Conservation (phyloP, 768 basidiomycete genomes). For the Suillus decipiens region DNA sequence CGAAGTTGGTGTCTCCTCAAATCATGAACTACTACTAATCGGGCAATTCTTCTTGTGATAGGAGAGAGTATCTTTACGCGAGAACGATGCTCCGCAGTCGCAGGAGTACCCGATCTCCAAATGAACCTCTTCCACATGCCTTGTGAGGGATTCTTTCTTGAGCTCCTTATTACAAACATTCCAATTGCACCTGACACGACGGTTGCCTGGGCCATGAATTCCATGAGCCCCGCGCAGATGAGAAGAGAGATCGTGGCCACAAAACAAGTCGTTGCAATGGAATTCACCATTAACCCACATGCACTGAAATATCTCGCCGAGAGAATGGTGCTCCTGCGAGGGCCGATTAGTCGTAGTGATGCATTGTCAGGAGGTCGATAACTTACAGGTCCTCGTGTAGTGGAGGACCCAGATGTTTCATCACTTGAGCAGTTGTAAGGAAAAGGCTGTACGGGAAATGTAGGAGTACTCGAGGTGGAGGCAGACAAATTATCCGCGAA, state of each 20-base stretch:
- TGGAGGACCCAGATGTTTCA: not conserved
- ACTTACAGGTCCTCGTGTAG: not conserved
- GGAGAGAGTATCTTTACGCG: slow-evolving; percentile 21
- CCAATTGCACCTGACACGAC: not conserved
- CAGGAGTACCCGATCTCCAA: slow-evolving; percentile 25
- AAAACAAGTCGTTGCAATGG: not conserved
- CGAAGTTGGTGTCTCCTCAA: not conserved
- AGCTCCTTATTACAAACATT: fast-evolving
- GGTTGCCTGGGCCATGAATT: not conserved
- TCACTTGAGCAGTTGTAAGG: not conserved
- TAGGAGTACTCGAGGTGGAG: not conserved
- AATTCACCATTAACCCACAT: not conserved
- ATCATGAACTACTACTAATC: not conserved
- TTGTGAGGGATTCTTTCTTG: not conserved
- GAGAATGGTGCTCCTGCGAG: not conserved
- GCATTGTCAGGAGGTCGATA: not conserved
- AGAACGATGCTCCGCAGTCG: slow-evolving; percentile 20
- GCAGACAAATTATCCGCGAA: not conserved
- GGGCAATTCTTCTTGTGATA: slow-evolving; percentile 19
- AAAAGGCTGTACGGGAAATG: too few species aligned
- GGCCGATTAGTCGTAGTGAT: not conserved
- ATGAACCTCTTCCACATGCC: slow-evolving; percentile 29
- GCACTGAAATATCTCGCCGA: not conserved
- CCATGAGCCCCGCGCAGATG: not conserved
- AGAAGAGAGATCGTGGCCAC: not conserved